phyloP scores from a whole-genome alignment of 179 eudicot genomes.

The Pouteria campechiana region DNA sequence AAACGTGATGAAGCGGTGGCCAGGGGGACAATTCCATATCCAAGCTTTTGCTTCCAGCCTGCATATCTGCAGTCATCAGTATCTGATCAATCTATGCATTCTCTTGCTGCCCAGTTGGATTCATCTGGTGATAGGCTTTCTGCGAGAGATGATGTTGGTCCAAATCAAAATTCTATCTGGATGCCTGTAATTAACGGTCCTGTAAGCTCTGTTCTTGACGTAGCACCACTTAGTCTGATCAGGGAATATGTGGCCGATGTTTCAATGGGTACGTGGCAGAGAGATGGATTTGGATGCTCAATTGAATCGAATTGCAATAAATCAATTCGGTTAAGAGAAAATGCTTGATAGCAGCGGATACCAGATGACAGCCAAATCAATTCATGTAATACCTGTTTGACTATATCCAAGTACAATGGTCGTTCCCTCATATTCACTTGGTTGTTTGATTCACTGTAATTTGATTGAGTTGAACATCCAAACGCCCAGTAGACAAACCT shows the following conservation, averaged over 20 bases:
- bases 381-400: too few relatives aligned
- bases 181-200: conserved; percentile 49
- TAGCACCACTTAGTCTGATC: conserved; percentile 68
- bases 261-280: conserved; percentile 57
- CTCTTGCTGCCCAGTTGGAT: conserved; percentile 13
- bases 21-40: conserved; percentile 49
- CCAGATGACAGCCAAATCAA: too few relatives aligned
- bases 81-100: conserved; percentile 15
- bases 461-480: too few relatives aligned
- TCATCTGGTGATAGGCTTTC: conserved; percentile 13
- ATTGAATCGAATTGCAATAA: too few relatives aligned
- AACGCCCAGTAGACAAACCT: too few relatives aligned
- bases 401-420: too few relatives aligned
- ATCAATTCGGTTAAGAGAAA: too few relatives aligned
- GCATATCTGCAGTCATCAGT: conserved; percentile 31
- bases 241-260: conserved; percentile 68
- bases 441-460: too few relatives aligned
- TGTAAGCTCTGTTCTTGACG: conserved; percentile 64
- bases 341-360: too few relatives aligned
- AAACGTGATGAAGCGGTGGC: conserved; percentile 53
- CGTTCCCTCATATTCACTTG: too few relatives aligned
- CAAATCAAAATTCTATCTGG: conserved; percentile 28
- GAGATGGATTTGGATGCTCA: conserved; percentile 1
- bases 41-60: conserved; percentile 38
- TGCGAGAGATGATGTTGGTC: conserved; percentile 10